A percentile compares a stretch with the other conserved stretches of the same genome.
Conservation (phyloP, 208 protist genomes). For the Acanthamoeba castellanii region DNA sequence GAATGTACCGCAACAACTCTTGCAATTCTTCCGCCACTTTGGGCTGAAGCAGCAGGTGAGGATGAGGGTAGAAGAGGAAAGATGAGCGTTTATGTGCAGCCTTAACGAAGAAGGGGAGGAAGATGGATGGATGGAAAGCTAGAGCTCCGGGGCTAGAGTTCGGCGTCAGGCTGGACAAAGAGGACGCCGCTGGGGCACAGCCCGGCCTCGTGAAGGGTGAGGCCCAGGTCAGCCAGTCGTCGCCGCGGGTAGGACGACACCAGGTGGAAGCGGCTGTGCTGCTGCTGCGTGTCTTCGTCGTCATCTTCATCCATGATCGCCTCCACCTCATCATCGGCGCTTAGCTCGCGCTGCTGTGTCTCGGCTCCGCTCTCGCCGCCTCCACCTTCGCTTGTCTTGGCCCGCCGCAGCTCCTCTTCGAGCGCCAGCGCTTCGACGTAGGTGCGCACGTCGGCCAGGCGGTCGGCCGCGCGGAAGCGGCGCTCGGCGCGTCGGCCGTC, state of each 20-base stretch:
- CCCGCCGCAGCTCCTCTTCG: constrained; percentile 9
- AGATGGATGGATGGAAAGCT: not conserved
- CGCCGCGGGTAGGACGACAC: constrained; percentile 12
- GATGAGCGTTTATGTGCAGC: no score
- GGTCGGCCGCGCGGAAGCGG: not conserved
- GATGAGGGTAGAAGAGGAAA: no score
- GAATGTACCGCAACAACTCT: no score
- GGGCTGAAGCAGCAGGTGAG: no score
- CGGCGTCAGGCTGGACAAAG: not conserved
- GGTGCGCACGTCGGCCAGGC: not conserved
- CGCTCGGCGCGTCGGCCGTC: not conserved
- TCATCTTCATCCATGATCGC: not conserved
- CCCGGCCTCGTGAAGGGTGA: not conserved
- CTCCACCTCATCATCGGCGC: not conserved
- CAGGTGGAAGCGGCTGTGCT: constrained; percentile 6
- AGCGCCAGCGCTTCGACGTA: not conserved
- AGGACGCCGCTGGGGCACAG: constrained; percentile 44
- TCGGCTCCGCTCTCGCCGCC: not conserved
- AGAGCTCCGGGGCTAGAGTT: not conserved
- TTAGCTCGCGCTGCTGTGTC: not conserved
- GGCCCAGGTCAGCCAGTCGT: not conserved
- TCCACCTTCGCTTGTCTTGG: not conserved
- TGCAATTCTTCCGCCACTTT: no score
- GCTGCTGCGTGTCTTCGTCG: not conserved
- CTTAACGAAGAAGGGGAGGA: no score